Evolutionary conservation across 192 early-diverging fungal genomes (phyloP), one percentile per base, ranked within the genome.

Genomic region (Podila clonocystis): DNA sequence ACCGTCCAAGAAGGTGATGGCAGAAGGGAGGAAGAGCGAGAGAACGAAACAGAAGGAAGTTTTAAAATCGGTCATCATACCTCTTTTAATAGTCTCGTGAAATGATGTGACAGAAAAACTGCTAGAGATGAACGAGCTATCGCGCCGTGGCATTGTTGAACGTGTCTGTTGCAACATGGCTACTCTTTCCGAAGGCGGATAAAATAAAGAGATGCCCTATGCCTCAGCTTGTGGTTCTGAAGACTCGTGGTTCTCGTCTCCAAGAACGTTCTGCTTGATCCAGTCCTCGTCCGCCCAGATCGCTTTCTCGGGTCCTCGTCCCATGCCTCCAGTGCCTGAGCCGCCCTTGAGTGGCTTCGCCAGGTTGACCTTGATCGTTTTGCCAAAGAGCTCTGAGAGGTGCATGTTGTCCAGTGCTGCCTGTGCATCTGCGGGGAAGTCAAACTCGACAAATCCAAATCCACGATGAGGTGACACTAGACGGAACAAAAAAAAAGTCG

Each of bases 331-430:
- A 34, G 83, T 72, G 29, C 86, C 77, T 45, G 82, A 66, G 34
- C 75, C 75, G 2, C 83, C 84, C 50, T 83, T 83, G 50, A 78
- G 65, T 57, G 95, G 91, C 61, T 91, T 93, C 6, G 97, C 95
- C 8, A 93, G 70, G 63, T 93, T 95, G 52, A 95, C 96, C 66
- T 95, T 95, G 75, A 99, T 93, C 6, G 96, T 94, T 49, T 88
- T 90, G 12, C 97, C 97, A 78, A 91, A 92, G 50, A 99, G 83
- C 83, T 99, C 97, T 41, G 94, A 87, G 30, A 91, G 82, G 71
- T 95, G 82, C 97, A 99, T 95, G 87, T 99, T 99, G 75, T 97
- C 94, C 59, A 94, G 91, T n/a, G 98, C 97, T 24, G 93, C 95
- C 50, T 73, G 29, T 4, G 95, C 95, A 85, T 99, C 97, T 36